These are phyloP conservation scores for Mayamaea pseudoterrestris DNA, from an alignment of 108 stramenopile genomes.

Conservation along the genomic window DNA sequence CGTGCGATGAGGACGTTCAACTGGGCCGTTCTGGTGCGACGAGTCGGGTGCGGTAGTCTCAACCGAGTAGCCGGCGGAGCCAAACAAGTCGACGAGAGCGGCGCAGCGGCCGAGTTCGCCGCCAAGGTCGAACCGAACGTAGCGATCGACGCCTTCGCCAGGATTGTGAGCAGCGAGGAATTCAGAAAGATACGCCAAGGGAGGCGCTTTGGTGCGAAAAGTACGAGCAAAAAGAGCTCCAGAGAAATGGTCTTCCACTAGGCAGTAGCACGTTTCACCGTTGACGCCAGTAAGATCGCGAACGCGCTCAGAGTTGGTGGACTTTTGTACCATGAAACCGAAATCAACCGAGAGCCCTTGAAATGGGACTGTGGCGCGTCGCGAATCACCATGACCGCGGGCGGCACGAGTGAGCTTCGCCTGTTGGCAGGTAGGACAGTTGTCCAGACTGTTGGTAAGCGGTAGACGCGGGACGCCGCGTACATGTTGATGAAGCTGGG, in stretches of 20 bases:
- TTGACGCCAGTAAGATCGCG: conserved; percentile 8
- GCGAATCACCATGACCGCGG: conserved; percentile 6
- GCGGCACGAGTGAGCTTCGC: conserved; percentile 14
- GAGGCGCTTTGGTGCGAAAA: conserved; percentile 9
- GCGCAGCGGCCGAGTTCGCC: conserved; percentile 16
- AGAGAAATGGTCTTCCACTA: conserved; percentile 13
- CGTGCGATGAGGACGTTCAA: conserved; percentile 7
- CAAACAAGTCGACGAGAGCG: conserved; percentile 5
- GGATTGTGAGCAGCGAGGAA: not conserved
- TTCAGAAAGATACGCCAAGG: conserved; percentile 1
- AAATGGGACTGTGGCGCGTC: not conserved
- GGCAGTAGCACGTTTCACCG: conserved; percentile 12
- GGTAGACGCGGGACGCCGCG: conserved; percentile 9
- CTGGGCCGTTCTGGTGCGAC: conserved; percentile 11
- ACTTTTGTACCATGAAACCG: not conserved
- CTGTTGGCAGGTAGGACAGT: conserved; percentile 15
- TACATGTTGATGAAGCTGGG: conserved; percentile 9
- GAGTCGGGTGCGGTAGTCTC: conserved; percentile 15
- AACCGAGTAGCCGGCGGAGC: conserved; percentile 1
- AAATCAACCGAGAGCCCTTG: conserved; percentile 9
- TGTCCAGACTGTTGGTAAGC: conserved; percentile 2
- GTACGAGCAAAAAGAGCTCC: conserved; percentile 1
- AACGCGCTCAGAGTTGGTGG: conserved; percentile 2
- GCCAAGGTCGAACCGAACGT: conserved; percentile 14
- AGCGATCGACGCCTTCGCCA: conserved; percentile 1